Conservation (phyloP, 805 yeast genomes). For the Myxozyma geophila region DNA sequence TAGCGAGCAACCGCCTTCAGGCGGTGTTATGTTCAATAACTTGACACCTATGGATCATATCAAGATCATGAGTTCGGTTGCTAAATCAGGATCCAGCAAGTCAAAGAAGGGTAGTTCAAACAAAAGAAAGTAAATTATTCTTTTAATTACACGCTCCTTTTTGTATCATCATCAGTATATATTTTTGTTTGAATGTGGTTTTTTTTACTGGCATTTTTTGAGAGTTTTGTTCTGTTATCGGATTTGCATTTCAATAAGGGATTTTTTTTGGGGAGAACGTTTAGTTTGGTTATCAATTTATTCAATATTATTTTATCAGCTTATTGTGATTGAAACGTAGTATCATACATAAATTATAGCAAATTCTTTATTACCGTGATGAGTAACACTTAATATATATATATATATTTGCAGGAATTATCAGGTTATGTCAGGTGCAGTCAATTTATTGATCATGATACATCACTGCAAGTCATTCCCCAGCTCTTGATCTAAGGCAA, state of each 20-base stretch:
- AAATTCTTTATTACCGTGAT: too few relatives aligned
- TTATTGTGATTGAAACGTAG: background rate
- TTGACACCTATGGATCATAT: slow-evolving; percentile 25
- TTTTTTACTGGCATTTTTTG: background rate
- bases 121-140: slow-evolving; percentile 3
- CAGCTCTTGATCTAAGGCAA: too few relatives aligned
- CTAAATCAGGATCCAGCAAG: slow-evolving; percentile 25
- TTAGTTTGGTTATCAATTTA: background rate
- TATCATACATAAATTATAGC: background rate
- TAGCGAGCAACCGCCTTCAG: background rate
- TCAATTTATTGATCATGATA: too few relatives aligned
- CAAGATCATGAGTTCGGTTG: slow-evolving; percentile 26
- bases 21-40: slow-evolving; percentile 16
- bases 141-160: background rate
- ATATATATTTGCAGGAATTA: too few relatives aligned
- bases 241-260: background rate
- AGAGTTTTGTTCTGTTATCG: background rate
- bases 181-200: background rate
- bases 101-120: slow-evolving; percentile 7
- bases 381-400: too few relatives aligned
- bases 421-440: too few relatives aligned
- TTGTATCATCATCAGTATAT: background rate
- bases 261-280: background rate
- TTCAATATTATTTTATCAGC: background rate
- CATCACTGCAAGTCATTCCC: too few relatives aligned